Conservation (phyloP, 495 filamentous ascomycete species). For the Oleoguttula mirabilis region DNA sequence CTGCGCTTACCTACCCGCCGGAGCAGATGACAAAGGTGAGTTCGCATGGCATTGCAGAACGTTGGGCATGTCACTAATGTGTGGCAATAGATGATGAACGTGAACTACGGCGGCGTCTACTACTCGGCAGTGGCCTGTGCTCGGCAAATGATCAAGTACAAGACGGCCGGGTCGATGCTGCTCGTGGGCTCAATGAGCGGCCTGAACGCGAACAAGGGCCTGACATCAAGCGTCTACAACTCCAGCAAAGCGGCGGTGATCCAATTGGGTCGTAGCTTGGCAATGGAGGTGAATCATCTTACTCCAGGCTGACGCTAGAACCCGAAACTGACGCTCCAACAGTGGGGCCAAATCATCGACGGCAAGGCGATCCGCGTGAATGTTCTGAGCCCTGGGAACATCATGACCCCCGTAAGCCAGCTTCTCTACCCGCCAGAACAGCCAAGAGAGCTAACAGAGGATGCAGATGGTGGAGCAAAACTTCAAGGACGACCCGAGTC, state of each 20-base stretch:
- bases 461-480: slow-evolving; percentile 49
- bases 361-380: slow-evolving; percentile 55
- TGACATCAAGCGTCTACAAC: slow-evolving; percentile 57
- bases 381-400: slow-evolving; percentile 55
- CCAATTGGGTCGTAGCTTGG: slow-evolving; percentile 49
- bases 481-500: slow-evolving; percentile 50
- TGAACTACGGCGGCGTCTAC: slow-evolving; percentile 69
- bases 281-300: slow-evolving; percentile 45
- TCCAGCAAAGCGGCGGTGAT: slow-evolving; percentile 58
- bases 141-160: slow-evolving; percentile 63
- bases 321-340: not conserved
- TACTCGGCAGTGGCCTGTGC: slow-evolving; percentile 61
- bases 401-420: slow-evolving; percentile 43
- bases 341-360: slow-evolving; percentile 41
- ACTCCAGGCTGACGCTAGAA: not conserved
- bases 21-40: slow-evolving; percentile 48
- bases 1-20: slow-evolving; percentile 56
- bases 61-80: too few relatives aligned
- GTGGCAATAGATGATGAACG: slow-evolving; percentile 49
- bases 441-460: not conserved
- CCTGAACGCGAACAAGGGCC: slow-evolving; percentile 56
- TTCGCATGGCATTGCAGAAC: too few relatives aligned
- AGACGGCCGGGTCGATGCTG: slow-evolving; percentile 57
- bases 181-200: slow-evolving; percentile 68
- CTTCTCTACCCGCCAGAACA: not conserved